phyloP scores from a whole-genome alignment of 371 early-diverging fungal genomes.

The Mucor plumbeus region DNA sequence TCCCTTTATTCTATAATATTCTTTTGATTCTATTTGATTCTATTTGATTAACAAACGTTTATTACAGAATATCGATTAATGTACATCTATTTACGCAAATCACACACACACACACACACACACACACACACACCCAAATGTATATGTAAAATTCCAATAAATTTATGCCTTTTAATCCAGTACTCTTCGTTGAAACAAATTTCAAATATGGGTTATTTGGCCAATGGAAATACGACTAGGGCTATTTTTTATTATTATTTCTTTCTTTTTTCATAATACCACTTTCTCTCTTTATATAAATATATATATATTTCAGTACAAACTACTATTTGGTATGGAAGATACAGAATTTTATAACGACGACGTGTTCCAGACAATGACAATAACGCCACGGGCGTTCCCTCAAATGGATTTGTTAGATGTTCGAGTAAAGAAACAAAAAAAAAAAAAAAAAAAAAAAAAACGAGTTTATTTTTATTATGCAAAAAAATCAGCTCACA shows the following conservation, averaged over 20 bases:
- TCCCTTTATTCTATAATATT: no score
- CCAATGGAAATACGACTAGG: conserved; percentile 8
- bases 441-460: not conserved
- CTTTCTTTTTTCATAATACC: not conserved
- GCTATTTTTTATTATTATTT: conserved; percentile 7
- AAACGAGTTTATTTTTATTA: not conserved
- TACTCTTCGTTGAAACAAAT: not conserved
- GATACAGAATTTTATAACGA: conserved; percentile 17
- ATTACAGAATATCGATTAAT: not conserved
- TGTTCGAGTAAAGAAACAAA: conserved; percentile 30
- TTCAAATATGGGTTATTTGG: not conserved
- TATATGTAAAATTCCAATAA: conserved; percentile 1
- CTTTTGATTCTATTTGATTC: not conserved
- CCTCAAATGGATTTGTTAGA: conserved; percentile 37
- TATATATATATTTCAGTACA: no score
- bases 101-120: not conserved
- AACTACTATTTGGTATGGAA: conserved; percentile 8
- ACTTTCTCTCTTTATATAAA: no score
- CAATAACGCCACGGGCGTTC: conserved; percentile 42
- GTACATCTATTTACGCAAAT: not conserved
- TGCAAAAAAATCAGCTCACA: conserved; percentile 5
- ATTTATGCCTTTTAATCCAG: not conserved
- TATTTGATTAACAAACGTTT: not conserved
- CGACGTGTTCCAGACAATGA: conserved; percentile 42
- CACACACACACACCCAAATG: not conserved